phyloP scores from a whole-genome alignment of 2,329 filamentous ascomycete genomes.

The Arthrinium phaeospermum region DNA sequence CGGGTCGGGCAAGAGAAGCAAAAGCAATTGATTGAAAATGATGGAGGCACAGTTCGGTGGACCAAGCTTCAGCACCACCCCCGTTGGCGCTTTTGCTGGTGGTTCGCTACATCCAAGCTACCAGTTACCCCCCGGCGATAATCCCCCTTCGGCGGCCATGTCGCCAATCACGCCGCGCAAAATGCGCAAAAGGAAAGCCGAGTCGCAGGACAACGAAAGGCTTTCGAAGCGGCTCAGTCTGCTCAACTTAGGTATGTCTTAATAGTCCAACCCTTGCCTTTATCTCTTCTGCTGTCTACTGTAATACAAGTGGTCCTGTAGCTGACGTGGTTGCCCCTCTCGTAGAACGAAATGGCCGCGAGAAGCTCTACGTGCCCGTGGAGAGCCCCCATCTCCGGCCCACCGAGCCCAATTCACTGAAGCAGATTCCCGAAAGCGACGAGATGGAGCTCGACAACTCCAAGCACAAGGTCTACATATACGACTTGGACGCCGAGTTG shows the following conservation, averaged over 20 bases:
- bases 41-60: conserved; percentile 23
- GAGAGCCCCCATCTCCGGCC: conserved; percentile 49
- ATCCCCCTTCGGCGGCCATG: not conserved
- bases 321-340: conserved; percentile 15
- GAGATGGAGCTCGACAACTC: conserved; percentile 86
- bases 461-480: conserved; percentile 87
- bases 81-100: not conserved
- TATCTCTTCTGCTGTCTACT: not conserved
- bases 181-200: conserved; percentile 66
- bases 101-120: not conserved
- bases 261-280: conserved; percentile 14
- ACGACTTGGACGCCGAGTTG: conserved; percentile 88
- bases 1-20: not conserved
- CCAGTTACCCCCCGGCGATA: not conserved
- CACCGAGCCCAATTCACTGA: conserved; percentile 28
- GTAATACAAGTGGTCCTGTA: not conserved
- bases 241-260: conserved; percentile 75
- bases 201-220: conserved; percentile 69
- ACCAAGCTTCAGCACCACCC: conserved; percentile 22
- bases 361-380: conserved; percentile 70
- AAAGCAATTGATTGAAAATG: not conserved
- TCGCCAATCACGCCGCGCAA: conserved; percentile 29
- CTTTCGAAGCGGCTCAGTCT: conserved; percentile 84
- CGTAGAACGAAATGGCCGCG: conserved; percentile 62
- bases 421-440: conserved; percentile 25